Base-by-base conservation (phyloP, 805 yeast species). In the Ogataea minuta region DNA sequence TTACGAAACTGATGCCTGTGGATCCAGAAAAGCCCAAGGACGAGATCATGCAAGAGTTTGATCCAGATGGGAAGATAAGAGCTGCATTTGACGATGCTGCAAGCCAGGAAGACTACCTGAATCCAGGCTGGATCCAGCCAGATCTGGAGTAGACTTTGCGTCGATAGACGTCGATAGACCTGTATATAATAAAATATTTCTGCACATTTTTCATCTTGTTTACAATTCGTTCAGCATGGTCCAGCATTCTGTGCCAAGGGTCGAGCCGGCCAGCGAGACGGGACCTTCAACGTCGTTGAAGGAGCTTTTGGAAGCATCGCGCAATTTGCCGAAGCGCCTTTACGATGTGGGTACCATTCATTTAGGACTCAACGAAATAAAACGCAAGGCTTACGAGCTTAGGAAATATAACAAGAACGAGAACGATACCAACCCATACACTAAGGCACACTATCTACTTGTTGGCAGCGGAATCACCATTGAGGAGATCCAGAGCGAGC, bases 381-480 rank as follows among this genome's bases (percentile, higher is more conserved):
- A 79, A 50, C 75, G 79, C 51, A 76, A 82, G 45, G 81, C 91
- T 0, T 69, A 68, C 38, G 74, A 70, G 32, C 66, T 82, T 52
- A 69, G 88, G 39, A 72, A 70, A 41, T 54, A 48, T 44, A 59
- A 59, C 33, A 58, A 59, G 26, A 54, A 56, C 13, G 72, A 68
- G 25, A 53, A 58, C 10, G 66, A 67, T 30, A 50, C 53, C 8
- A 60, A 65, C 29, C 70, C 68, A 4, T 72, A 66, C 53, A 81
- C 88, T 2, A 81, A 79, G 53, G 93, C 86, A 2, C 98, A 93
- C 57, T 93, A 93, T 59, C 66, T 93, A 27, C 67, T 91, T 30
- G 96, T 96, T 5, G 85, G 90, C 1, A 83, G 91, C 54, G 97
- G 97, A 1, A 75, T 89, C 36, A 79, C 86, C 28, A 81, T 91